Base-by-base conservation (phyloP, 129 eudicot genomes). In the Flaveria brownii region DNA sequence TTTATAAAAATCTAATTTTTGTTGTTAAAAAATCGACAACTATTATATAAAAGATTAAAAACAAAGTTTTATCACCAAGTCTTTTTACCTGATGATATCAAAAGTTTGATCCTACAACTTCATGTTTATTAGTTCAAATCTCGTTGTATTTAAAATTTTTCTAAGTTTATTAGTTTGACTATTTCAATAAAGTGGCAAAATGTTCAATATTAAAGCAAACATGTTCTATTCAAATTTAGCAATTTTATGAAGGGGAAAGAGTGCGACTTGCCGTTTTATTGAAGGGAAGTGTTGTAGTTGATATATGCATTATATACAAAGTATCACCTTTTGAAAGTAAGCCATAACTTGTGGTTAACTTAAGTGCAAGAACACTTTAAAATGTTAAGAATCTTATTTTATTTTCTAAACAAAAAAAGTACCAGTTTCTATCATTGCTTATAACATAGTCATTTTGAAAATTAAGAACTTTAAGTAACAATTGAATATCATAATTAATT, bases 261-360 rank as follows among this genome's bases (percentile, higher is more conserved):
- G 55, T 17, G 51, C 61, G 3, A 17, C 11, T 51, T 78, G 42
- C 39, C 83, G 51, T 79, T 54, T 10, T 6, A 41, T 39, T 25
- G 68, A 72, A 72, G 73, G 45, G 52, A 72, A 72, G 78, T 64
- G 54, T 51, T 17, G 16, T 28, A 7, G 42, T 33, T 65, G 80
- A 76, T 76, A 46, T 50, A 64, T 64, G 14, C 30, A 64, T 42
- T 16, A 15, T 46, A 71, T 50, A 33, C 26, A 42, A 39, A 73
- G 16, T 22, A 6, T 73, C 22, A 77, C 25, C 68, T 30, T 79
- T 72, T 63, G 14, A 62, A 79, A 63, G 83, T 26, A 50, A 50
- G 11, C 59, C 13, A 72, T 72, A 63, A 52, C 78, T 72, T 79
- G 78, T 41, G 68, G 49, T 64, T 51, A 51, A 72, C 83, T 9